Base-by-base conservation (phyloP, 2,329 filamentous ascomycete species). In the Fusarium tjaetaba region DNA sequence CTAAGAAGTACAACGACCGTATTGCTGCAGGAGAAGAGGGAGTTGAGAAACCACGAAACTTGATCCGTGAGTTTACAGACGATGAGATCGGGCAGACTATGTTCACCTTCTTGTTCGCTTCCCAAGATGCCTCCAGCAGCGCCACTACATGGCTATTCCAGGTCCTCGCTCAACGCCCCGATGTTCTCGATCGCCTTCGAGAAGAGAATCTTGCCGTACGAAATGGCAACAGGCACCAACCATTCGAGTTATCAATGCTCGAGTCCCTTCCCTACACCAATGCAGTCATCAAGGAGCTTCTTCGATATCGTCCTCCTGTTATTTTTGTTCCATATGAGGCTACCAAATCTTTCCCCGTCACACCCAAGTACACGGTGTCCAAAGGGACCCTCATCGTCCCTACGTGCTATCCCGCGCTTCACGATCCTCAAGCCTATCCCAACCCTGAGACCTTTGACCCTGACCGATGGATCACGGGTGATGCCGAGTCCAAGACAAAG, bases 1-100 rank as follows among this genome's bases (percentile, higher is more conserved):
- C 91, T 0, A 88, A 92, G 73, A 84, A 82, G 49, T 94, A 94
- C 81, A 87, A 88, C 43, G 87, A 92, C 71, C 87, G 87, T 64
- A 79, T 93, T 39, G 92, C 88, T 5, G 88, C 89, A 55, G 93
- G 92, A 32, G 80, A 83, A 7, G 68, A 52, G 0, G 64, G 79
- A 11, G 76, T 76, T 1, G 84, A 86, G 76, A 87, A 85, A 68
- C 86, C 87, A 0, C 70, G 78, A 0, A 86, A 85, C 51, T 68
- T 88, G 39, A 85, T 88, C 56, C 85, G 86, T 28, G 84, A 87
- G 22, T 88, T 88, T 69, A 84, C 84, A 4, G 78, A 88, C 28
- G 79, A 83, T 16, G 87, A 88, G 65, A 87, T 88, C 22, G 81
- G 80, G 0, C 80, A 87, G 68, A 88, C 86, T 0, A 78, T 88